A percentile compares a stretch with the other conserved stretches of the same genome.
phyloP scores from a whole-genome alignment of 441 rosid genomes.

The Gossypium trilobum region DNA sequence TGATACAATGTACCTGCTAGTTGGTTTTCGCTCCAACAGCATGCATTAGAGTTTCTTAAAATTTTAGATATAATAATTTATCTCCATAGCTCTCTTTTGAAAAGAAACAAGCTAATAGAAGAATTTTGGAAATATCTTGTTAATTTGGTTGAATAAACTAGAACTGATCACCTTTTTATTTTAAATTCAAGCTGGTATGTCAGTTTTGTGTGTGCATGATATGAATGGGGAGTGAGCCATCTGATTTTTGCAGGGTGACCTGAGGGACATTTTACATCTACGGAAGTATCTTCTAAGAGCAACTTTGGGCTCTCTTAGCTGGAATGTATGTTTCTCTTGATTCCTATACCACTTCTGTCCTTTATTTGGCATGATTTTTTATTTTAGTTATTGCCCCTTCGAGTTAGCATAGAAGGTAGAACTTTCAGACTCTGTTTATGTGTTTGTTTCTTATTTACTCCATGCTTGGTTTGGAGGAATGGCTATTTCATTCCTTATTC shows the following conservation, averaged over 20 bases:
- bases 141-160: neutral
- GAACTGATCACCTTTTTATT: neutral
- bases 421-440: neutral
- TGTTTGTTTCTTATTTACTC: neutral
- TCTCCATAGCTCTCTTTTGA: neutral
- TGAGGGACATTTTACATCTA: slow-evolving; percentile 65
- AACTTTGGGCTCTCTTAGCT: slow-evolving; percentile 45
- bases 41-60: neutral
- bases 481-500: neutral
- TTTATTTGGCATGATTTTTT: neutral
- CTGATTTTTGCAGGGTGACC: slow-evolving; percentile 56
- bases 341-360: neutral
- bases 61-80: neutral
- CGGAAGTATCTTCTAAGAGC: slow-evolving; percentile 70
- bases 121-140: neutral
- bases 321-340: slow-evolving; percentile 51
- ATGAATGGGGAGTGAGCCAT: neutral
- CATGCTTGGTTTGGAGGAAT: neutral
- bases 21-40: neutral
- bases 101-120: neutral
- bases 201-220: neutral
- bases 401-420: neutral
- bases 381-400: neutral
- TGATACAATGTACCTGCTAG: neutral
- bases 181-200: neutral